Base-by-base conservation (phyloP, 768 basidiomycete species). In the Boletus pseudo-olivaceus region DNA sequence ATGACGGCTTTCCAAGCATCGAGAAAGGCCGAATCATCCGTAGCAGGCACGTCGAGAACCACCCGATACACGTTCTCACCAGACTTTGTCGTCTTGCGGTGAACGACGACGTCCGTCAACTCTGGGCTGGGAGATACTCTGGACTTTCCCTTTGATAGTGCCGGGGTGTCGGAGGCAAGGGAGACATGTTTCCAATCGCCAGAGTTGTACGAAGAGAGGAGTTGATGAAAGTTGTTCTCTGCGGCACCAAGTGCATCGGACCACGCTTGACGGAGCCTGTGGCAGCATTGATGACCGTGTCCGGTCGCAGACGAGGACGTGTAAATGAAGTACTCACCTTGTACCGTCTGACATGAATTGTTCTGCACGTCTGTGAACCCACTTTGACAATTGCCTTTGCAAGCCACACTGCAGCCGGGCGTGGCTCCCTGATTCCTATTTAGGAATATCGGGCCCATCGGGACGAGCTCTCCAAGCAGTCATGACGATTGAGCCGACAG, bases 11-110 rank as follows among this genome's bases (percentile, higher is more conserved):
- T 87, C 90, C 87, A 90, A 40, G 88, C 75, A 49, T 91, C 90
- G 54, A 94, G 74, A 15, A 84, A 79, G 12, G 80, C 72, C 4
- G 76, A 66, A 35, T 77, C 75, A 35, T 86, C 84, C n/a, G 73
- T 75, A 8, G 76, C 71, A 7, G 85, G 80, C 9, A 95, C 78
- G 63, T 98, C 94, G 45, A 95, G 77, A 9, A 90, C 79, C 17
- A 93, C 84, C 57, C 93, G 78, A 67, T 89, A 92, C 19, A 94
- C 82, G 57, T 79, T 82, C 57, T 93, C 90, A 19, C 92, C 89
- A 1, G 76, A 71, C 68, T 87, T 88, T 54, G 71, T 79, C 5
- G 78, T 70, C 65, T 83, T 83, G 51, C 91, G 83, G 71, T 95
- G 90, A 6, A 97, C 81, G 32, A 83, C 73, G 39, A 95, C 88